Base-by-base conservation (phyloP, 306 rosid genomes). In the Begonia loranthoides region DNA sequence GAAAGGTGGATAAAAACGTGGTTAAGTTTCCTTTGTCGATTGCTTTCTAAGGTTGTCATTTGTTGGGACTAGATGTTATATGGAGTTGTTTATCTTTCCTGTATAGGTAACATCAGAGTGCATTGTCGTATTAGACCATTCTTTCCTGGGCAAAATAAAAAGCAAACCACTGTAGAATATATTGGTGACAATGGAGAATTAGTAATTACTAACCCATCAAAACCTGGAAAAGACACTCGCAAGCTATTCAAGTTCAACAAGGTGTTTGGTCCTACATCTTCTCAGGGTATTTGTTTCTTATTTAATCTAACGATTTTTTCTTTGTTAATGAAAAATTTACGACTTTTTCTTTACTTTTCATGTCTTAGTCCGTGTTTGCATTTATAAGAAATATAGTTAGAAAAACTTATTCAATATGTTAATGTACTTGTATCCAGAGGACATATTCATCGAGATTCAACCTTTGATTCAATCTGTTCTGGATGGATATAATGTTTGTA, bases 41-140 rank as follows among this genome's bases (percentile, higher is more conserved):
- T 41, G 14, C 46, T 54, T 38, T 51, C 28, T 50, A 11, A 24
- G 53, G 54, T 51, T 16, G 6, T 11, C n/a, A 9, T 49, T 50
- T 50, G 12, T 11, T 51, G 21, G 21, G 38, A 7, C 14, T 10
- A 9, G 13, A 12, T 19, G 34, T 51, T 22, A 9, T 51, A 17
- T 14, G 5, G 12, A n/a, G 15, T 49, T 49, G 17, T 17, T 10
- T 33, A 41, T n/a, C 47, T 52, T 44, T 44, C 34, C 38, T 66
- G 60, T 45, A 54, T 63, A 92, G 99, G 99, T 55, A 92, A 83
- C 78, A 92, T 92, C 46, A 78, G 99, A 70, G 99, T 92, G 34
- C 87, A 92, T 63, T 86, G 99, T 70, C 94, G 96, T 44, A 71
- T 92, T 59, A 79, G 99, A 58, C 99, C 99, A 28, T 92, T 92